Evolutionary conservation across 768 basidiomycete species (phyloP), one percentile per base, ranked within the genome.

Genomic region (Naganishia kalamii): DNA sequence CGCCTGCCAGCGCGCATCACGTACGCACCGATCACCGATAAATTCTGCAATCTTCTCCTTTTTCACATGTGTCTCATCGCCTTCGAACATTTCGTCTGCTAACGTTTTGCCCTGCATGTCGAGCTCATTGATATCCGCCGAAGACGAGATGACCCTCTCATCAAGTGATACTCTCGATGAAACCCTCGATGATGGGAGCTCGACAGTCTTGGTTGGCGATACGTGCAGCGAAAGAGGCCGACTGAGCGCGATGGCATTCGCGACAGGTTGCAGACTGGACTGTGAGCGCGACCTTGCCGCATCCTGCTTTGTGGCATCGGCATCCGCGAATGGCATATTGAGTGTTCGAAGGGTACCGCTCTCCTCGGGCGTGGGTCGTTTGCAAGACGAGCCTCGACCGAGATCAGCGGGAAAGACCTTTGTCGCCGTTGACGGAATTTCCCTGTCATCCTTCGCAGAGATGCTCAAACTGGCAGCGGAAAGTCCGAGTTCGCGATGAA

Each of bases 1-100:
- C 50, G 6, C 52, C 41, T 32, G 60, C 19, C 4, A 41, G 68
- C 57, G 50, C 46, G 44, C n/a, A 11, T 29, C 8, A 59, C 11
- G 12, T 46, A 87, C 93, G 80, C 70, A 97, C 92, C 84, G 80
- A 75, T 90, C 88, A 71, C 96, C 96, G 43, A 99, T 82, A 87
- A 90, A 99, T 77, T 96, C 92, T 0, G 94, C 92, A 71, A 97
- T 90, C 80, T 93, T 94, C 72, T 93, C 92, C 73, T 87, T 87
- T 15, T 85, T 81, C 71, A 93, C 76, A 74, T 92, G 93, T 17
- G 82, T 83, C 70, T 88, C 88, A 71, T 98, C 91, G 70, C 92
- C 91, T 33, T 84, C 83, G 84, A 89, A 90, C 77, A 89, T 93
- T 62, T 86, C 84, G 37, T 81, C 78, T 0, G 93, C 92, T 47